Evolutionary conservation across 2,329 filamentous ascomycete genomes (phyloP).

Genomic region (Gremmenia infestans): DNA sequence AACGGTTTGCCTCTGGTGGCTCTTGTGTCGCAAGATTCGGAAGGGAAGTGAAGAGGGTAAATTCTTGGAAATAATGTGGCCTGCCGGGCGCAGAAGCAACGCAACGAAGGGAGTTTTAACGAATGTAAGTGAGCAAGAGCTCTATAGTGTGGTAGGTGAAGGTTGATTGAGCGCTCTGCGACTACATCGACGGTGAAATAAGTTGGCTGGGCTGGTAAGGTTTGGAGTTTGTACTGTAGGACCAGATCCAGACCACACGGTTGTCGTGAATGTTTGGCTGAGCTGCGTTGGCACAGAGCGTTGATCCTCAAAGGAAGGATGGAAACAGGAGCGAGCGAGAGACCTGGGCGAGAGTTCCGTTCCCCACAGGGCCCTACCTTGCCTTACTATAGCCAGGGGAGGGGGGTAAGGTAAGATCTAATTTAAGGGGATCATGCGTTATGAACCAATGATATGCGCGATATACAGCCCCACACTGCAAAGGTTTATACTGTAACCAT

Average conservation of each 20-base stretch:
- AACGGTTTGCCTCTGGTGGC: constrained; percentile 8
- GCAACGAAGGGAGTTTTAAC: constrained; percentile 11
- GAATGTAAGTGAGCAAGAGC: constrained; percentile 25
- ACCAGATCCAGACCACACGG: background rate
- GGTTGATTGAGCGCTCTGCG: constrained; percentile 1
- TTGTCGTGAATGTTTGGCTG: background rate
- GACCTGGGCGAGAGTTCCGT: background rate
- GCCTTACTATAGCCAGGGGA: too few relatives aligned
- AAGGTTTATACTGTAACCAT: background rate
- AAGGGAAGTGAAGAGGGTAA: constrained; percentile 10
- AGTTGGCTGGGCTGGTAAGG: background rate
- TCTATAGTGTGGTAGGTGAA: constrained; percentile 6
- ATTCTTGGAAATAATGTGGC: constrained; percentile 13
- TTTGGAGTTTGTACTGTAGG: background rate
- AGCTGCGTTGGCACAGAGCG: background rate
- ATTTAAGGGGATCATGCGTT: background rate
- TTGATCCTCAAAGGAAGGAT: background rate
- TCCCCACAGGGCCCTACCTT: too few relatives aligned
- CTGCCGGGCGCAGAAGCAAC: constrained; percentile 10
- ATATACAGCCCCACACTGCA: background rate
- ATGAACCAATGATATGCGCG: background rate
- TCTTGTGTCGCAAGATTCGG: constrained; percentile 3
- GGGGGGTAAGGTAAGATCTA: too few relatives aligned
- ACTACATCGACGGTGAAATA: constrained; percentile 13
- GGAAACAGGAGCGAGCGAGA: background rate